phyloP scores from a whole-genome alignment of 495 filamentous ascomycete genomes.

The Penicillium samsonianum region DNA sequence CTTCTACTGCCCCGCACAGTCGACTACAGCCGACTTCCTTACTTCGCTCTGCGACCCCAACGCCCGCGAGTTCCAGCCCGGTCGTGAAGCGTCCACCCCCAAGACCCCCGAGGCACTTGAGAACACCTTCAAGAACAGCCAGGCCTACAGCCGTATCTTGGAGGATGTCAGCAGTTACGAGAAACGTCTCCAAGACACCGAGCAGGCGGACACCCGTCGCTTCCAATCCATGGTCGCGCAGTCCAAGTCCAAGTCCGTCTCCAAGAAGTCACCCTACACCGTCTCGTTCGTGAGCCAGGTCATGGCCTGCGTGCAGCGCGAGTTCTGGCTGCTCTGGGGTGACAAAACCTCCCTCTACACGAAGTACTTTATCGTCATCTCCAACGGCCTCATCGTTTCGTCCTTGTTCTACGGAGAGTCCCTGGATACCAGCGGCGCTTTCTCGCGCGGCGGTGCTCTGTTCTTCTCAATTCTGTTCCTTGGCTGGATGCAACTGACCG shows the following conservation, averaged over 20 bases:
- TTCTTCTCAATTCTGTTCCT: slow-evolving; percentile 77
- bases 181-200: slow-evolving; percentile 56
- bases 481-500: slow-evolving; percentile 73
- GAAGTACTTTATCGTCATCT: slow-evolving; percentile 75
- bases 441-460: slow-evolving; percentile 64
- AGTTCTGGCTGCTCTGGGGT: slow-evolving; percentile 75
- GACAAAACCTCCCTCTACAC: slow-evolving; percentile 73
- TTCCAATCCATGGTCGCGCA: slow-evolving; percentile 71
- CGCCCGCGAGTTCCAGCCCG: slow-evolving; percentile 65
- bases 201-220: slow-evolving; percentile 62
- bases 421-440: slow-evolving; percentile 64
- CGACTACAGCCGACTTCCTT: slow-evolving; percentile 74
- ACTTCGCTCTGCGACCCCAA: slow-evolving; percentile 75
- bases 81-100: slow-evolving; percentile 62
- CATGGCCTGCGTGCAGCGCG: slow-evolving; percentile 66
- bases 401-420: slow-evolving; percentile 71
- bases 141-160: slow-evolving; percentile 53
- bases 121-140: slow-evolving; percentile 55
- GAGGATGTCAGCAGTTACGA: slow-evolving; percentile 63
- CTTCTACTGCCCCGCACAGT: slow-evolving; percentile 64
- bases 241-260: slow-evolving; percentile 64
- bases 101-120: slow-evolving; percentile 66
- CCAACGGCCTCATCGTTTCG: slow-evolving; percentile 72
- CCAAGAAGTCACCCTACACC: slow-evolving; percentile 69
- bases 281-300: slow-evolving; percentile 70